Base-by-base conservation (phyloP, 1,284 basidiomycete genomes). In the Microbotryum lychnidis-dioicae region DNA sequence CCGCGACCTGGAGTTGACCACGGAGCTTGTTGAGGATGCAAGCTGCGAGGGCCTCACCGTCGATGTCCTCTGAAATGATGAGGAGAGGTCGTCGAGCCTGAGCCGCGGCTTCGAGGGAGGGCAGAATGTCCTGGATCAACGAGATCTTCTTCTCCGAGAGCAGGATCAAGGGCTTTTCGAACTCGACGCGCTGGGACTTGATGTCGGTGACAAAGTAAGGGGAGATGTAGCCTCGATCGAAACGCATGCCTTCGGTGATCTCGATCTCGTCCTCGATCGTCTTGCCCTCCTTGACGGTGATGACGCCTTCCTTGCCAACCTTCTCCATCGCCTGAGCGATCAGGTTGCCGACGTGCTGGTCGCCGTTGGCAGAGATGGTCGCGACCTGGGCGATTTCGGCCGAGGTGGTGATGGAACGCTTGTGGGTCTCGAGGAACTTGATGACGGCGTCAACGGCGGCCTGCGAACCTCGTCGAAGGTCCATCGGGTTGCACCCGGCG, bases 321-420 rank as follows among this genome's bases (percentile, higher is more conserved):
- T 97, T 97, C 80, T 97, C 94, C 94, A 97, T 97, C 3, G 94
- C 94, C 74, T 92, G 91, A n/a, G 94, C 92, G 77, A 97, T 97
- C 73, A 98, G 84, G 76, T 87, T 85, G 59, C 94, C 94, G 70
- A 98, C 84, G 76, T 97, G 92, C 23, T 80, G 81, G 78, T 97
- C 93, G 65, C 93, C 94, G 77, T 98, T 98, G 61, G 93, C 94
- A 50, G 91, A 96, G 77, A 98, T 98, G 72, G 94, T 98, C 21
- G 94, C 94, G 66, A 98, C 93, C 74, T 79, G 70, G 25, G 94
- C 91, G 73, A 98, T 97, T 80, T 98, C 94, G 56, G 91, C 90
- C 20, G 87, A 91, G 50, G 94, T 98, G 70, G 93, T 98, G 78
- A 98, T 91, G 54, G 86, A 89, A 75, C 92, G 88, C 73, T 96